phyloP scores from a whole-genome alignment of 1,284 basidiomycete species.

The Heterobasidion parviporum region DNA sequence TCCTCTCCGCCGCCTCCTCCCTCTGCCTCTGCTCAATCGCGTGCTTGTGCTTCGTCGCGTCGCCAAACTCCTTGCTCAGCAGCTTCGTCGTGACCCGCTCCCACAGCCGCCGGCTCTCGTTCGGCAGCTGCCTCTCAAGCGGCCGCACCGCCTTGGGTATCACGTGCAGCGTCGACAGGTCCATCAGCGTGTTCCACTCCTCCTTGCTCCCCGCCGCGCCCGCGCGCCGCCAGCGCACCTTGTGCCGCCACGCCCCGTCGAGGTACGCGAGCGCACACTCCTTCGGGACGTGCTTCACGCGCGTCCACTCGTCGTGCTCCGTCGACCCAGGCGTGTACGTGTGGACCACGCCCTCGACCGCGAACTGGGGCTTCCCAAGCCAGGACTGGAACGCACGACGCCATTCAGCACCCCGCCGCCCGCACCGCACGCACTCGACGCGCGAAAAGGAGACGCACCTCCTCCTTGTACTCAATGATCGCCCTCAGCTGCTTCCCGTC shows the following conservation, averaged over 20 bases:
- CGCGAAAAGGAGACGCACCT: conserved; percentile 42
- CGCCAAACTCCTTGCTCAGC: conserved; percentile 78
- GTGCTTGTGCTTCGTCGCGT: conserved; percentile 85
- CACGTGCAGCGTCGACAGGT: conserved; percentile 67
- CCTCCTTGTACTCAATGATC: conserved; percentile 93
- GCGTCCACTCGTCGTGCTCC: conserved; percentile 73
- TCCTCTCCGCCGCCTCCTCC: conserved; percentile 78
- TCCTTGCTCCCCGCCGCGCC: conserved; percentile 11
- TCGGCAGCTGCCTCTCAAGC: conserved; percentile 67
- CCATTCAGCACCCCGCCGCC: not conserved
- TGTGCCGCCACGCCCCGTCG: conserved; percentile 84
- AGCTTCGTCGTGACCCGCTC: conserved; percentile 74
- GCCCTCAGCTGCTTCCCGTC: conserved; percentile 61
- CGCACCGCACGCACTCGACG: not conserved
- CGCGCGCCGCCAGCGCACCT: conserved; percentile 73
- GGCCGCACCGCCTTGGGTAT: conserved; percentile 84
- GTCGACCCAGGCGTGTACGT: conserved; percentile 57
- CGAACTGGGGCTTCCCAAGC: conserved; percentile 85
- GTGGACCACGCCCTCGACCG: conserved; percentile 88
- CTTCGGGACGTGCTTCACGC: conserved; percentile 84
- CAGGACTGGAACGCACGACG: conserved; percentile 54
- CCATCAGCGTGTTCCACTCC: conserved; percentile 68
- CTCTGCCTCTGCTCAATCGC: conserved; percentile 86
- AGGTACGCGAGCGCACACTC: conserved; percentile 75
- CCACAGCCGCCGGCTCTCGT: conserved; percentile 89